Base-by-base conservation (phyloP, 2,329 filamentous ascomycete genomes). In the Fusarium sp. region DNA sequence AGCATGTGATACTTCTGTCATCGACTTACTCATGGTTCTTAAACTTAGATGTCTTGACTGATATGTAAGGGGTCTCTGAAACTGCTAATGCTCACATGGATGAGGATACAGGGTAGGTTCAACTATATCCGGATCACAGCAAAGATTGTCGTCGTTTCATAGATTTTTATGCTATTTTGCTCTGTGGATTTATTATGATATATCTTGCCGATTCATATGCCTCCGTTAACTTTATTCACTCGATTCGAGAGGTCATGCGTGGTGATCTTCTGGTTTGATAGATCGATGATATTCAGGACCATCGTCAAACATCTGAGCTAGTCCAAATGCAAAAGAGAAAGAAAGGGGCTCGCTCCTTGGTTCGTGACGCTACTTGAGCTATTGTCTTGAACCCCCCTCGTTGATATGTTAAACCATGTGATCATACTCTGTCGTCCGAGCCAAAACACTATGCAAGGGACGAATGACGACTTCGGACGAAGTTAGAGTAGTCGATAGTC, bases 401-500 rank as follows among this genome's bases (percentile, higher is more conserved):
- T 42, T 26, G 12, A 23, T 6, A 11, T 34, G 10, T 18, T 2
- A 34, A 19, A n/a, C 21, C 26, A 44, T n/a, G 31, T 46, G 34
- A 25, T 12, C 19, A 37, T 18, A 11, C 8, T 59, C 31, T 6
- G 21, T 19, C 10, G 18, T 14, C 18, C 18, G 26, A 55, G 42
- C 19, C n/a, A 41, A 55, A 48, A n/a, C 28, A 42, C 21, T n/a
- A 66, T 61, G 62, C 48, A 65, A 66, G 62, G 62, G 62, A 26
- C 23, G 21, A 41, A 31, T 28, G 28, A 45, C 39, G 31, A 21
- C 14, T 37, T 16, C 23, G 30, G n/a, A 31, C 41, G 18, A 43
- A 9, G 31, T n/a, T 61, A 34, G 39, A 43, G 49, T 9, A 44
- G 25, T 14, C 14, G 25, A 48, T 25, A 59, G 31, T 39, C 31